Conservation (phyloP, 2,329 filamentous ascomycete species). For the Diaporthe helianthi region DNA sequence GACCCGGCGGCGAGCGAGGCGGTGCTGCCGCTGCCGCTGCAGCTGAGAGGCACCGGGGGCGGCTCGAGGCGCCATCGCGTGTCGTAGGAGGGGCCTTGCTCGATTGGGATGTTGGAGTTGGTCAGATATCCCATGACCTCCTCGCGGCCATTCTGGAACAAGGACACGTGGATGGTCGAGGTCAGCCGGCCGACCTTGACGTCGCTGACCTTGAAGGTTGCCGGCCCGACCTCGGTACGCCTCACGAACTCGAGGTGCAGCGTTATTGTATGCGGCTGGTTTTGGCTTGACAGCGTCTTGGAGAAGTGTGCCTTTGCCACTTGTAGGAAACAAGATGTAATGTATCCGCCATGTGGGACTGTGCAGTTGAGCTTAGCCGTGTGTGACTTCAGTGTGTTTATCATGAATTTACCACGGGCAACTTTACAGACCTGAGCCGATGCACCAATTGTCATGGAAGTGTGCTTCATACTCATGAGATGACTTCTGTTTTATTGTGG, state of each 20-base stretch:
- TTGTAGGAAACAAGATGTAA: constrained; percentile 49
- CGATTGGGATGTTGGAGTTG: constrained; percentile 41
- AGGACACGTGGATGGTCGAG: constrained; percentile 47
- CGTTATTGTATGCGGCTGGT: constrained; percentile 48
- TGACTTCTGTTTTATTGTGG: constrained; percentile 2
- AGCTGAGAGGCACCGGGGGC: not conserved
- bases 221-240: constrained; percentile 48
- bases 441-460: constrained; percentile 9
- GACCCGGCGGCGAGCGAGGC: not conserved
- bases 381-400: not conserved
- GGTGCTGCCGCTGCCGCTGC: not conserved
- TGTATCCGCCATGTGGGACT: constrained; percentile 58
- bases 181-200: constrained; percentile 47
- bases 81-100: constrained; percentile 3
- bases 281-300: constrained; percentile 31
- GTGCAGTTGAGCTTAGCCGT: not conserved
- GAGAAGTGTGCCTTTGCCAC: constrained; percentile 47
- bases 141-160: constrained; percentile 48
- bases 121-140: constrained; percentile 49
- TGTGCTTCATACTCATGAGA: not conserved
- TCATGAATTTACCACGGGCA: constrained; percentile 10
- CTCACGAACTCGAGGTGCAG: constrained; percentile 51
- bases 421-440: constrained; percentile 16
- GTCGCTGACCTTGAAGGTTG: constrained; percentile 49
- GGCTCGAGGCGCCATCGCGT: constrained; percentile 16